Evolutionary conservation across 1,284 basidiomycete genomes (phyloP), one percentile per base, ranked within the genome.

Genomic region (Fomitopsis schrenkii): DNA sequence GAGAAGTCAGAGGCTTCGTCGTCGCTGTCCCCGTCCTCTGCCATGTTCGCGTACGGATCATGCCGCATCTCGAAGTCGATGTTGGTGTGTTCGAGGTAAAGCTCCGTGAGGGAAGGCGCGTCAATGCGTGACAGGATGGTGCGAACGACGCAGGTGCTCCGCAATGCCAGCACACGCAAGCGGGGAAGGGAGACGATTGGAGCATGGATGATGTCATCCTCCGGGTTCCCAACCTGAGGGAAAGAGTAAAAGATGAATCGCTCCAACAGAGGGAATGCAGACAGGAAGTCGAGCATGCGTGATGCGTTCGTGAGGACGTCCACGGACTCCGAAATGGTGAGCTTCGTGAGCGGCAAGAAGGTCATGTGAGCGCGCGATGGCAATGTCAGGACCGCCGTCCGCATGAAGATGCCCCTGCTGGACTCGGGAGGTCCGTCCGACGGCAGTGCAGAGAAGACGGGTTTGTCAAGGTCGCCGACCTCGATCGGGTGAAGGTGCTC

Each of bases 1-100:
- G 88, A 90, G 66, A 81, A 88, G 74, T 91, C 89, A 19, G 75
- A 65, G 14, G 83, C 84, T 67, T 90, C 88, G 67, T 91, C 89
- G 10, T 87, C 88, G 66, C 82, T 85, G 63, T 90, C 88, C 35
- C 88, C 89, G 4, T 77, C 74, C 60, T 87, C 86, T 36, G 55
- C 48, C 26, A 66, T 55, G 30, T 59, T 41, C 2, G 64, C 64
- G 57, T 68, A 71, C 7, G 68, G 63, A 26, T 71, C 68, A 33
- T 68, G 66, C 26, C 61, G 64, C 38, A 87, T 75, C 50, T 74
- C 72, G 62, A 81, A 83, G 60, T 87, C 85, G 67, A 85, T 81
- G 66, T 91, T 91, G 30, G 90, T 76, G 63, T 86, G 82, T 6
- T 82, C 78, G 61, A 91, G 83, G 67, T 79, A 80, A 54, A 91